Base-by-base conservation (phyloP, 1,139 yeast species). In the Candida pseudocylindracea region DNA sequence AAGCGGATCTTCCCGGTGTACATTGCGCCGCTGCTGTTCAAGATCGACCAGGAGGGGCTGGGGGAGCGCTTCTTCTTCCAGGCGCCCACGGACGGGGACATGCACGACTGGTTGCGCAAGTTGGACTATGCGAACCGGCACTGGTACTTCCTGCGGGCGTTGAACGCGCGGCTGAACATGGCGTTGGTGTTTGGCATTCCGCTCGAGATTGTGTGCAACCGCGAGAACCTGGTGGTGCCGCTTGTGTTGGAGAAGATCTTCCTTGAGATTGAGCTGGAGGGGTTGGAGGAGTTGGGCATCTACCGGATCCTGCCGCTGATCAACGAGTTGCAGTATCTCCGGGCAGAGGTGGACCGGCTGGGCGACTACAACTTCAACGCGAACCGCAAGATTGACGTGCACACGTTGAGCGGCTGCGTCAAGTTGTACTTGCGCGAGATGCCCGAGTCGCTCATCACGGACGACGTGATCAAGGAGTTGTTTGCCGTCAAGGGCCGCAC, bases 251-350 rank as follows among this genome's bases (percentile, higher is more conserved):
- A 63, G 27, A 59, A 62, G 34, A 54, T 88, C 26, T 61, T 83
- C 41, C 60, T 60, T 31, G 92, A 75, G 42, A 73, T 88, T 39
- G 96, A 88, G 47, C 53, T 59, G 26, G 69, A 85, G 35, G 95
- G 96, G 1, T 50, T 88, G 28, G 80, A 79, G 39, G 96, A 85
- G 47, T 80, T 81, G 37, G 98, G 98, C 15, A 59, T 88, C 13
- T 88, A 88, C 50, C 71, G 98, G 49, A 79, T 85, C 38, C 80
- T 93, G 37, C 91, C 95, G 0, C 80, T 95, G 0, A 56, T 81
- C 31, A 78, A 80, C 32, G 80, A 81, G 34, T 71, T 88, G 38
- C 69, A 65, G 37, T 63, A 69, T 24, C 60, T 83, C 38, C 80
- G 74, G 47, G 56, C 60, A 9, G 72, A 72, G 29, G 79, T 88